These are phyloP conservation scores for Colletotrichum sp. DNA, from an alignment of 2,329 filamentous ascomycete species.

Conservation along the genomic window DNA sequence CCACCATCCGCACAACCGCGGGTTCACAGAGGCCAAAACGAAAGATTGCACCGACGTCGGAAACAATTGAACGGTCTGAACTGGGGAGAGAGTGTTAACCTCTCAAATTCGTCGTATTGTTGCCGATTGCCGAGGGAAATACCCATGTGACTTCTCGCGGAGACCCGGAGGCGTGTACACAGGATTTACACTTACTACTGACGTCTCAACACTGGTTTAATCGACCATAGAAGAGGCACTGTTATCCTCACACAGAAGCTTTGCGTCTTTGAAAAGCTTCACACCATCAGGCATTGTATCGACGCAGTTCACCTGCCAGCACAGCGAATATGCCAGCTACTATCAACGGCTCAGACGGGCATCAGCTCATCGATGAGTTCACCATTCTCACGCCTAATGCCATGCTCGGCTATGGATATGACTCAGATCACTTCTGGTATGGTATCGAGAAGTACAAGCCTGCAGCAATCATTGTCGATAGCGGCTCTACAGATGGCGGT, in stretches of 20 bases:
- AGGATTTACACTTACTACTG: neutral
- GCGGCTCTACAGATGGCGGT: constrained; percentile 39
- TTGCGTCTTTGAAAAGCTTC: neutral
- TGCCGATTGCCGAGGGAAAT: neutral
- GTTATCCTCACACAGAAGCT: neutral
- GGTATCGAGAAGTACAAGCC: constrained; percentile 34
- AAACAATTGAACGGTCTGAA: neutral
- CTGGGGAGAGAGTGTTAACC: neutral
- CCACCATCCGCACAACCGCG: neutral
- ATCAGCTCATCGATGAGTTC: neutral
- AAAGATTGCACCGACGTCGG: neutral
- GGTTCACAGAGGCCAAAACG: neutral
- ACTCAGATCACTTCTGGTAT: constrained; percentile 31
- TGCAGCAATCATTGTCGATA: constrained; percentile 38
- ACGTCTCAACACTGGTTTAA: neutral
- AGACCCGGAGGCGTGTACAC: neutral
- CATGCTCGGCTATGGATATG: constrained; percentile 55
- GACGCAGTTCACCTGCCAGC: neutral
- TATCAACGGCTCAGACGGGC: neutral
- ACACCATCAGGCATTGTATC: neutral
- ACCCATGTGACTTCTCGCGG: neutral
- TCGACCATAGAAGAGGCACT: neutral
- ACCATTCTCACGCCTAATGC: constrained; percentile 48
- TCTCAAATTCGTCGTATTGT: neutral
- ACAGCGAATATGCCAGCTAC: neutral